phyloP scores from a whole-genome alignment of 805 yeast genomes.

The Cyberlindnera xylosilytica region DNA sequence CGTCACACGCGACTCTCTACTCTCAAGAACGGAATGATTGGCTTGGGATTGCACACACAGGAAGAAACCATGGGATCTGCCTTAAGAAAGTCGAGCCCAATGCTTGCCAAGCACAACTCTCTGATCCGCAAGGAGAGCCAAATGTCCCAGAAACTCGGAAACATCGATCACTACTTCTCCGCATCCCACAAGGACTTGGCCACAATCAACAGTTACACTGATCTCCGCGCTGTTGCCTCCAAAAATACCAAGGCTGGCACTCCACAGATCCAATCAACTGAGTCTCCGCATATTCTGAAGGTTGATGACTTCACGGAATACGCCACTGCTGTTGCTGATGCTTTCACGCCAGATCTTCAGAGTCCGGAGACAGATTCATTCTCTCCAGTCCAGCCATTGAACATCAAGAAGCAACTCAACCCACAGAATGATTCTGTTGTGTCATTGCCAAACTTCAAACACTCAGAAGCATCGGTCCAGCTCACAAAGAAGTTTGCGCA shows the following conservation, averaged over 20 bases:
- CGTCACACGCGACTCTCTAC: conserved; percentile 10
- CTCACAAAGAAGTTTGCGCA: conserved; percentile 11
- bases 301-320: conserved; percentile 4
- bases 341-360: conserved; percentile 8
- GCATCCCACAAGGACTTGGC: conserved; percentile 9
- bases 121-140: conserved; percentile 11
- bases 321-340: conserved; percentile 3
- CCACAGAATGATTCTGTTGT: conserved; percentile 12
- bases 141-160: conserved; percentile 12
- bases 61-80: conserved; percentile 3
- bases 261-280: conserved; percentile 7
- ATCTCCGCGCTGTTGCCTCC: background rate
- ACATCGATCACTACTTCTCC: conserved; percentile 13
- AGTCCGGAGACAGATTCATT: background rate
- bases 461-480: conserved; percentile 7
- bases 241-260: background rate
- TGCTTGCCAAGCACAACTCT: conserved; percentile 21
- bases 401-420: conserved; percentile 4
- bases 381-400: conserved; percentile 7
- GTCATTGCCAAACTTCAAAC: conserved; percentile 17
- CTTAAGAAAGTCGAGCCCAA: conserved; percentile 19
- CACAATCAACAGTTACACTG: conserved; percentile 12
- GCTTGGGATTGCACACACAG: conserved; percentile 20
- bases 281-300: conserved; percentile 11
- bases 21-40: conserved; percentile 17